Evolutionary conservation across 208 protist genomes (phyloP), one percentile per base, ranked within the genome.

Genomic region (Acanthamoeba lenticulata): DNA sequence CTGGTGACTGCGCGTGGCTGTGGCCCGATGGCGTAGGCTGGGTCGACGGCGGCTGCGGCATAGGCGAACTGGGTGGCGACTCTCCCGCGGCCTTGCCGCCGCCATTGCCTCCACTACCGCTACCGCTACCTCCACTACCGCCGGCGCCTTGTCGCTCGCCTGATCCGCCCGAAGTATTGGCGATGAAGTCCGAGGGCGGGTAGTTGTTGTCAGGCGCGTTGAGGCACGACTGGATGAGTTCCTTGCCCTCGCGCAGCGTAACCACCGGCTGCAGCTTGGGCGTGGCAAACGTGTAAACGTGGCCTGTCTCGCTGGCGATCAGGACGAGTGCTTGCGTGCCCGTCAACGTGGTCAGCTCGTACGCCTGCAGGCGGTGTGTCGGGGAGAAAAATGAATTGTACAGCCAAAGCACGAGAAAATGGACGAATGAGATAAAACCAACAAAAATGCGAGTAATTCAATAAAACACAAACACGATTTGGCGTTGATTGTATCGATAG

Each of bases 201-300:
- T 49, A 65, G 77, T 34, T 49, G 90, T 3, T 47, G 81, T 98
- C 97, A 57, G 97, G 96, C 29, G 97, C 96, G 85, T 97, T 97
- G 19, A 98, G 94, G 79, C 97, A 98, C 17, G 94, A 47, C 94
- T 98, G 97, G n/a, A 98, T 98, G 0, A 98, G 79, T 49, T 96
- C 95, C 83, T 97, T 97, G 38, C 97, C 97, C 57, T 98, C 97
- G 32, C 90, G 94, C 85, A 97, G 96, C 17, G 96, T 97, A 36
- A 98, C 96, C 6, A 98, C 40, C 7, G 97, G 97, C 88, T 97
- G 95, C 19, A 98, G 88, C 85, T 98, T 98, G 7, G 97, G 97
- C 36, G 97, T 98, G 1, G 97, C 97, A 93, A 98, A 98, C 3
- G 97, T 97, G 92, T 98, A 98, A 15, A 98, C 96, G 83, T 98